These are phyloP conservation scores for Aureobasidium lini DNA, from an alignment of 2,329 filamentous ascomycete species.

Conservation along the genomic window DNA sequence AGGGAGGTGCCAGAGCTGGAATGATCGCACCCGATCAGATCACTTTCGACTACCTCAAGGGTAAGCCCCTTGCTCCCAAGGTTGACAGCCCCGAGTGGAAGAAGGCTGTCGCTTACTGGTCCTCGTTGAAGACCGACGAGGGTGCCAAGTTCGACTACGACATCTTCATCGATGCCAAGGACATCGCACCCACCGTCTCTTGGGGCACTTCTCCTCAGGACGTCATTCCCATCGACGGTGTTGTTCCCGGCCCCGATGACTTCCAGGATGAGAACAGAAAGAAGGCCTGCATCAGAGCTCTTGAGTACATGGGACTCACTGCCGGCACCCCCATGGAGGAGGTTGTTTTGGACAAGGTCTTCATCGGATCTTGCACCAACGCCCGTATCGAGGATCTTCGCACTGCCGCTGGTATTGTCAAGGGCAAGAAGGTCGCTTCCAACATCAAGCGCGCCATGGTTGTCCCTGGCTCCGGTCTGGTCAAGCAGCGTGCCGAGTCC, in stretches of 20 bases:
- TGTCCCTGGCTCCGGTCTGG: slow-evolving; percentile 87
- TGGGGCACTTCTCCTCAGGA: slow-evolving; percentile 98
- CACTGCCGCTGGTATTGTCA: slow-evolving; percentile 75
- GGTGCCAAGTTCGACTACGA: slow-evolving; percentile 85
- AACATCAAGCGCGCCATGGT: slow-evolving; percentile 95
- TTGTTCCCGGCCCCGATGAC: slow-evolving; percentile 83
- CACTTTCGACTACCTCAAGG: slow-evolving; percentile 93
- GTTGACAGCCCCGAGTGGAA: slow-evolving; percentile 82
- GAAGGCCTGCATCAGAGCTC: slow-evolving; percentile 66
- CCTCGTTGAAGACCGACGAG: slow-evolving; percentile 73
- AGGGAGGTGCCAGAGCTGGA: slow-evolving; percentile 87
- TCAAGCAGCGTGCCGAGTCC: slow-evolving; percentile 83
- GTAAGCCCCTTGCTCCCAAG: slow-evolving; percentile 78
- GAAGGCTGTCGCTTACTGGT: slow-evolving; percentile 82
- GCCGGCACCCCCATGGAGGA: slow-evolving; percentile 86
- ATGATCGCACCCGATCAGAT: slow-evolving; percentile 94
- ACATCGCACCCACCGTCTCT: slow-evolving; percentile 86
- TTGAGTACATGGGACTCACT: slow-evolving; percentile 93
- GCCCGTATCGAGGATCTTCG: slow-evolving; percentile 92
- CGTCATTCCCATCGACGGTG: slow-evolving; percentile 85
- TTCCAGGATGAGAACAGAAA: slow-evolving; percentile 77
- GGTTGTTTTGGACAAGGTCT: slow-evolving; percentile 89
- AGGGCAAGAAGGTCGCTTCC: slow-evolving; percentile 75
- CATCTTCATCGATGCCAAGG: slow-evolving; percentile 82
- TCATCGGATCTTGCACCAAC: slow-evolving; percentile 97